A percentile compares a stretch with the other conserved stretches of the same genome.
These are phyloP conservation scores for Stephania cephalantha DNA, from an alignment of 164 flowering plant genomes.

Conservation along the genomic window DNA sequence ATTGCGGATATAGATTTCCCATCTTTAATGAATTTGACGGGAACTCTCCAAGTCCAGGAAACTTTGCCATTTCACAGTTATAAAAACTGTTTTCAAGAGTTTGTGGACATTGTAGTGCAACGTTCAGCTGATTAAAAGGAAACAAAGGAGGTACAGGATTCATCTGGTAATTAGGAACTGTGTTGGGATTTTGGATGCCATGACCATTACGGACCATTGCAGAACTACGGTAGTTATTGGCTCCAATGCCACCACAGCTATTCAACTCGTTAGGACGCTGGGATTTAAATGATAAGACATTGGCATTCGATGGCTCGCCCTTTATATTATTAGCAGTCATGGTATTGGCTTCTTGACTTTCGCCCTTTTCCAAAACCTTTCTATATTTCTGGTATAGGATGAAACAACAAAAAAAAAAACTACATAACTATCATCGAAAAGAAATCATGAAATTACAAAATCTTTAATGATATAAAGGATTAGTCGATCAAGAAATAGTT, in stretches of 20 bases:
- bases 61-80: slow-evolving; percentile 9
- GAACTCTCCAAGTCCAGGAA: slow-evolving; percentile 3
- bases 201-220: slow-evolving; percentile 1
- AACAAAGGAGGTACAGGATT: background rate
- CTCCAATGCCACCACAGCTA: background rate
- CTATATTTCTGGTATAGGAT: slow-evolving; percentile 23
- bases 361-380: slow-evolving; percentile 14
- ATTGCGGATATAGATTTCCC: slow-evolving; percentile 6
- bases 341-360: slow-evolving; percentile 6
- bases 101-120: background rate
- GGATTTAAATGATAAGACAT: slow-evolving; percentile 3
- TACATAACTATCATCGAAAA: background rate
- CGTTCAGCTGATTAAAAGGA: slow-evolving; percentile 2
- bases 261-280: slow-evolving; percentile 4
- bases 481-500: too few relatives aligned
- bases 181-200: background rate
- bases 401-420: background rate
- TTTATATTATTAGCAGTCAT: background rate
- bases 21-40: slow-evolving; percentile 6
- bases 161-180: background rate
- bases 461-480: background rate
- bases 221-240: slow-evolving; percentile 5
- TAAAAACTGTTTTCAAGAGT: slow-evolving; percentile 1
- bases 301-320: background rate
- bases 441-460: background rate